Evolutionary conservation across 2,329 filamentous ascomycete species (phyloP), one percentile per base, ranked within the genome.

Genomic region (Pseudocercospora macadamiae): DNA sequence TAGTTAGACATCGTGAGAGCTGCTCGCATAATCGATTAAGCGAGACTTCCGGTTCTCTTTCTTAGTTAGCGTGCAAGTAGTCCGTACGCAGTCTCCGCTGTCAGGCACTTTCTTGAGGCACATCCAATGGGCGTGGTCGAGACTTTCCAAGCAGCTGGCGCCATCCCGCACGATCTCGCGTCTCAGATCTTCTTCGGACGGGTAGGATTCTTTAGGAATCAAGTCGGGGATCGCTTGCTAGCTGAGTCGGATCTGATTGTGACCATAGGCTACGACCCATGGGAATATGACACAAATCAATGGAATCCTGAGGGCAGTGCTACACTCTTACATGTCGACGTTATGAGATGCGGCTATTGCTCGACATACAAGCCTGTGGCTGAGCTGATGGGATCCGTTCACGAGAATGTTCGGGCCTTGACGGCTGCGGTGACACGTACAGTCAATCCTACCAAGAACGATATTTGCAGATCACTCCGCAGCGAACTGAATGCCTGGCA

Each of bases 91-190:
- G 77, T 81, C 2, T 68, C 63, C 1, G 75, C 75, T 1, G 75
- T 80, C 6, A 77, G 77, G 8, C 66, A 71, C 0, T 75, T 81
- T 48, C 71, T 80, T 6, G 64, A 66, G 6, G 75, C 73, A 45
- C 73, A 75, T 61, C 76, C 76, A 0, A 72, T 80, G 5, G 77
- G 78, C 1, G 77, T 80, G 1, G 73, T 81, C n/a, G 79, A 81
- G 67, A 81, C 79, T 0, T 81, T 81, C 66, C 79, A 81, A 67
- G 79, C 79, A 1, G 79, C 79, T 1, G 79, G 79, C 7, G 77
- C 78, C 9, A 74, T 81, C 12, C 74, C 77, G 3, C 68, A 75
- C 55, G 75, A 78, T 19, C 71, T 79, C 5, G 73, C 74, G 1
- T 58, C 70, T 37, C 74, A 77, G 47, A 70, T 80, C 8, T 81